These are phyloP conservation scores for Bruguiera gymnorhiza DNA, from an alignment of 345 rosid genomes.

Conservation along the genomic window DNA sequence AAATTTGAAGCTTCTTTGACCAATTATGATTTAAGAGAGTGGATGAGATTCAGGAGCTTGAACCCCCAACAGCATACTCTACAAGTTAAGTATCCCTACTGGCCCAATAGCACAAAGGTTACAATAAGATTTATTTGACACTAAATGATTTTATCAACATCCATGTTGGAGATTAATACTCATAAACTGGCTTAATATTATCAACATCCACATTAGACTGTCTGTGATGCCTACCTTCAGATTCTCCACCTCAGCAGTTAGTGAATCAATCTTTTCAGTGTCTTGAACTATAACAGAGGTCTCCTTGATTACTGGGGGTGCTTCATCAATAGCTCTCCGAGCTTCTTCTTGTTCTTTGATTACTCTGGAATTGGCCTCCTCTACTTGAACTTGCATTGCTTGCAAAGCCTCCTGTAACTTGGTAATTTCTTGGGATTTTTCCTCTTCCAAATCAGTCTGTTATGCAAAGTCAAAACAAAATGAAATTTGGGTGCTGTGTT, in stretches of 20 bases:
- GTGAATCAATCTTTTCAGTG: conserved; percentile 69
- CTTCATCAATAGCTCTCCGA: conserved; percentile 89
- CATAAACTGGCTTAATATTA: not conserved
- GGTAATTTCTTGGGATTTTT: conserved; percentile 83
- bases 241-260: conserved; percentile 71
- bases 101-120: not conserved
- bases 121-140: too few relatives aligned
- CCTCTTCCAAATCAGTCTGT: conserved; percentile 92
- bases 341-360: conserved; percentile 87
- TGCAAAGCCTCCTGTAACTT: conserved; percentile 80
- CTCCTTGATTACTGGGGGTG: conserved; percentile 94
- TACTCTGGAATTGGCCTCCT: conserved; percentile 78
- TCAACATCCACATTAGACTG: conserved; percentile 8
- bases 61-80: not conserved
- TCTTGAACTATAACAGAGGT: conserved; percentile 93
- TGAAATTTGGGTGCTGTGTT: not conserved
- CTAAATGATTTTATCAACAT: too few relatives aligned
- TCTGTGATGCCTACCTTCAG: conserved; percentile 73
- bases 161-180: not conserved
- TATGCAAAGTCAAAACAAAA: conserved; percentile 13
- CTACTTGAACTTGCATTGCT: conserved; percentile 74
- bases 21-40: not conserved
- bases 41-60: not conserved
- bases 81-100: not conserved
- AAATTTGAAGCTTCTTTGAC: not conserved